phyloP scores from a whole-genome alignment of 176 grass and related monocot genomes.

The Oropetium thomaeum region DNA sequence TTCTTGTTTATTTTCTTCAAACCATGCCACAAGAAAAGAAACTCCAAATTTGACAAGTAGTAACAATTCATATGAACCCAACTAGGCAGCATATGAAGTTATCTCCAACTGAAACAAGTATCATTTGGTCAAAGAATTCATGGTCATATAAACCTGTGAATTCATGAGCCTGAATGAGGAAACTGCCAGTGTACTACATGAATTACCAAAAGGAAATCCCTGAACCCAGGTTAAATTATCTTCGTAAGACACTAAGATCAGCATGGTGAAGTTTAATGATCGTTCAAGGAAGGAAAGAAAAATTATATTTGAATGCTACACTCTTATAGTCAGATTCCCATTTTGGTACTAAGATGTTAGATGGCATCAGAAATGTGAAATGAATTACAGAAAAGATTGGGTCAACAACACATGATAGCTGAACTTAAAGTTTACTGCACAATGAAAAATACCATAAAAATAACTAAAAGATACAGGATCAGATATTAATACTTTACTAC shows the following conservation, averaged over 20 bases:
- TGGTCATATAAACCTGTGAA: background rate
- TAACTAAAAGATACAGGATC: slow-evolving; percentile 3
- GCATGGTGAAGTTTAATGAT: background rate
- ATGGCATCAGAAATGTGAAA: background rate
- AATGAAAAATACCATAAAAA: background rate
- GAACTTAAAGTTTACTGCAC: too few species aligned
- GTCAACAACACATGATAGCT: slow-evolving; percentile 8
- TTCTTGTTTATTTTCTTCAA: slow-evolving; percentile 11
- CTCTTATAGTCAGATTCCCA: background rate
- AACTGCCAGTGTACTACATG: background rate
- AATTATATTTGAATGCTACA: background rate
- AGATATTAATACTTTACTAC: slow-evolving; percentile 32
- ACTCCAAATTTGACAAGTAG: background rate
- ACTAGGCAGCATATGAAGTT: background rate
- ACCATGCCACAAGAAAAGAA: background rate
- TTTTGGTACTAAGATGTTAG: background rate
- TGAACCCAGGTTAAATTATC: background rate
- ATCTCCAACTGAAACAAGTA: background rate
- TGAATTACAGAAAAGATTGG: background rate
- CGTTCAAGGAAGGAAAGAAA: background rate
- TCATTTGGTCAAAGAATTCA: background rate
- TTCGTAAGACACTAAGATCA: background rate
- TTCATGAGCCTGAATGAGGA: background rate
- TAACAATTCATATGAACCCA: background rate
- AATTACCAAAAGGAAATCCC: background rate